These are phyloP conservation scores for Meredithiella fracta DNA, from an alignment of 2,329 filamentous ascomycete genomes.

Conservation along the genomic window DNA sequence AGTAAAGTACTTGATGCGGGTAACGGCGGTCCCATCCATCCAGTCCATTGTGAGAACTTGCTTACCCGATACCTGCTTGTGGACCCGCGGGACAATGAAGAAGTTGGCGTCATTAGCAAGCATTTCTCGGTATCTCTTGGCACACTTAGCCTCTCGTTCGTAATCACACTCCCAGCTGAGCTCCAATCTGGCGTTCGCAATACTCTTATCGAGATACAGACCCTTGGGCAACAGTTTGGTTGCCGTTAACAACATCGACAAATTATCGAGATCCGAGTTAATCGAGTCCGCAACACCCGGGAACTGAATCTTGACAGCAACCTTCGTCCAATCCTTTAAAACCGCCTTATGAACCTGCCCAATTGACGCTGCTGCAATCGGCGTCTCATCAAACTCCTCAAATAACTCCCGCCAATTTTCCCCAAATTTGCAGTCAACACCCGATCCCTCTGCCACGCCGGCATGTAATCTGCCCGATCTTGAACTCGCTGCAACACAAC, in stretches of 20 bases:
- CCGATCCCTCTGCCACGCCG: slow-evolving; percentile 73
- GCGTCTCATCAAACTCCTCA: slow-evolving; percentile 69
- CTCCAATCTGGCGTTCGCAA: slow-evolving; percentile 82
- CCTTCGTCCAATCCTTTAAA: slow-evolving; percentile 55
- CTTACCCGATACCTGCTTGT: slow-evolving; percentile 62
- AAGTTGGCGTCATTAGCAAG: slow-evolving; percentile 48
- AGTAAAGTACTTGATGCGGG: slow-evolving; percentile 56
- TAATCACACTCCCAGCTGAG: slow-evolving; percentile 98
- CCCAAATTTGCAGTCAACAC: slow-evolving; percentile 70
- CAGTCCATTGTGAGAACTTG: slow-evolving; percentile 88
- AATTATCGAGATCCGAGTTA: slow-evolving; percentile 87
- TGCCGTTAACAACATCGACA: slow-evolving; percentile 77
- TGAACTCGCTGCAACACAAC: slow-evolving; percentile 87
- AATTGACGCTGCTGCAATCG: slow-evolving; percentile 89
- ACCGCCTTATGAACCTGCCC: slow-evolving; percentile 85
- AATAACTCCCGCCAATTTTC: slow-evolving; percentile 71
- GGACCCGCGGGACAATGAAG: slow-evolving; percentile 67
- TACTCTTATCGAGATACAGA: slow-evolving; percentile 90
- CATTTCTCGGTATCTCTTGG: slow-evolving; percentile 56
- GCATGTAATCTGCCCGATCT: slow-evolving; percentile 96
- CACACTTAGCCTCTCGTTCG: slow-evolving; percentile 68
- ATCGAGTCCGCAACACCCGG: slow-evolving; percentile 92
- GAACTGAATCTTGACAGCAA: slow-evolving; percentile 96
- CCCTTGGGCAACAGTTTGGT: slow-evolving; percentile 81
- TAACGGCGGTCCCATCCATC: slow-evolving; percentile 74